phyloP scores from a whole-genome alignment of 352 stramenopile species.

The Aphanomyces cochlioides region DNA sequence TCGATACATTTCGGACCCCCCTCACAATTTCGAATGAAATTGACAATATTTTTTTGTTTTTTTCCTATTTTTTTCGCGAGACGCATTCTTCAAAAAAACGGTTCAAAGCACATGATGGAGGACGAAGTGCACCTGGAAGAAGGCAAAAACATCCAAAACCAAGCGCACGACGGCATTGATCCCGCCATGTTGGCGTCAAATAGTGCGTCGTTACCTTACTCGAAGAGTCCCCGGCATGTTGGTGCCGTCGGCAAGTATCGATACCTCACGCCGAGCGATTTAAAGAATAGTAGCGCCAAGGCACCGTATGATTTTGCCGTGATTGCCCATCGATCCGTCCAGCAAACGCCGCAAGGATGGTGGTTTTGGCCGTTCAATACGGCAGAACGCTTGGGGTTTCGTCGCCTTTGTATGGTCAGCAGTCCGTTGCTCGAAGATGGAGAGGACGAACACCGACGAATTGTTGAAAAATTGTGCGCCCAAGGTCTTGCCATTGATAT shows the following conservation, averaged over 20 bases:
- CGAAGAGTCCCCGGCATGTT: conserved; percentile 28
- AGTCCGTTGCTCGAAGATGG: conserved; percentile 52
- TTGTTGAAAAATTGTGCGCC: conserved; percentile 68
- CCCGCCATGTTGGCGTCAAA: background rate
- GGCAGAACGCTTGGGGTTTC: conserved; percentile 51
- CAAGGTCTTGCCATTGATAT: conserved; percentile 78
- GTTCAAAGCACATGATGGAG: background rate
- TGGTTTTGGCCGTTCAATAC: conserved; percentile 29
- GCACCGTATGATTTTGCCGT: conserved; percentile 75
- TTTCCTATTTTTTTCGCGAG: no score
- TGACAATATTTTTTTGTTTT: no score
- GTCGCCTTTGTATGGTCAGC: conserved; percentile 55
- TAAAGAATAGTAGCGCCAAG: conserved; percentile 49
- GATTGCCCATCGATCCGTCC: conserved; percentile 68
- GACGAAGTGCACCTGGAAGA: conserved; percentile 31
- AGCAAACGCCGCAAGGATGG: conserved; percentile 13
- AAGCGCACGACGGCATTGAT: background rate
- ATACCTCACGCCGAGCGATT: conserved; percentile 80
- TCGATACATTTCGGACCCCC: no score
- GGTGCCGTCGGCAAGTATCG: conserved; percentile 50
- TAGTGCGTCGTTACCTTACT: conserved; percentile 17
- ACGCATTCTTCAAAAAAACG: no score
- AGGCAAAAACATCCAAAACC: conserved; percentile 25
- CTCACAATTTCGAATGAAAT: no score
- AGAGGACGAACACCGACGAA: conserved; percentile 75